These are phyloP conservation scores for Kluyveromyces dobzhanskii DNA, from an alignment of 805 yeast genomes.

Conservation along the genomic window DNA sequence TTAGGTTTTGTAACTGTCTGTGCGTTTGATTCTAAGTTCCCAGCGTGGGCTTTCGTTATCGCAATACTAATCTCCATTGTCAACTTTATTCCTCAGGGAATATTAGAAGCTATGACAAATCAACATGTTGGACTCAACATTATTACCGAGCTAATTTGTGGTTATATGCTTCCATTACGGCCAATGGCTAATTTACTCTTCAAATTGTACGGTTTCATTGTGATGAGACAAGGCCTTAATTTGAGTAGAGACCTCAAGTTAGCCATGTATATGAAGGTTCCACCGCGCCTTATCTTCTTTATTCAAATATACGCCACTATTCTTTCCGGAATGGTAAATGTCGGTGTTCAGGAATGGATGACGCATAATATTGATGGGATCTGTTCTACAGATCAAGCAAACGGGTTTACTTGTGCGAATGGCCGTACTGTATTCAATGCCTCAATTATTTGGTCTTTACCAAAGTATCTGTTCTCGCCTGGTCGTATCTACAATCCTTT, in stretches of 20 bases:
- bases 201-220: slow-evolving; percentile 46
- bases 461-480: slow-evolving; percentile 42
- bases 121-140: slow-evolving; percentile 49
- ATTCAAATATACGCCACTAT: slow-evolving; percentile 36
- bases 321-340: slow-evolving; percentile 32
- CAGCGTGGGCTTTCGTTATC: slow-evolving; percentile 56
- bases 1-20: slow-evolving; percentile 29
- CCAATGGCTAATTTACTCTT: slow-evolving; percentile 49
- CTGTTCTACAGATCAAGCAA: slow-evolving; percentile 33
- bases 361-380: slow-evolving; percentile 31
- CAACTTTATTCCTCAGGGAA: slow-evolving; percentile 49
- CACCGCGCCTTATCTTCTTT: slow-evolving; percentile 47
- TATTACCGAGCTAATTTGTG: slow-evolving; percentile 50
- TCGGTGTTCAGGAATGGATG: slow-evolving; percentile 36
- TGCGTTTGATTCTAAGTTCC: slow-evolving; percentile 42
- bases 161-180: slow-evolving; percentile 47
- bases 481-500: slow-evolving; percentile 47
- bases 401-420: slow-evolving; percentile 38
- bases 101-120: slow-evolving; percentile 52
- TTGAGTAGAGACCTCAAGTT: slow-evolving; percentile 44
- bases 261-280: slow-evolving; percentile 50
- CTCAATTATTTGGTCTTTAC: slow-evolving; percentile 45
- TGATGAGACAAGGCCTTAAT: slow-evolving; percentile 46
- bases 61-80: slow-evolving; percentile 44
- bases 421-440: slow-evolving; percentile 40